These are phyloP conservation scores for Chlorella vulgaris DNA, from an alignment of 139 green algal genomes.

Conservation along the genomic window DNA sequence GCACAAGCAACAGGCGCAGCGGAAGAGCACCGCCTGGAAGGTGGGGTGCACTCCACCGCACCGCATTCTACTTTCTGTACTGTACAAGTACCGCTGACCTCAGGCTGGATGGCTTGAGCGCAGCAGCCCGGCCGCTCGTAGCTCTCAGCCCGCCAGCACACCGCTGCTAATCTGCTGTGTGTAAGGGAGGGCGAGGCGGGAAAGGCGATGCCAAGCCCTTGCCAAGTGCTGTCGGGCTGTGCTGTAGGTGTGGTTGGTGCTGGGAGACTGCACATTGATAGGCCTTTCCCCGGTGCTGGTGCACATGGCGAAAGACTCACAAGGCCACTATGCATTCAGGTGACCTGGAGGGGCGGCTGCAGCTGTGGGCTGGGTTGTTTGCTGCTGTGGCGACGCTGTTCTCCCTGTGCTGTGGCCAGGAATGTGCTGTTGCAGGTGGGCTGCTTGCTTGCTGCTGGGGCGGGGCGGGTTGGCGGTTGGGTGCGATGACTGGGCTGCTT, in stretches of 20 bases:
- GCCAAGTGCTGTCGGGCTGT: background rate
- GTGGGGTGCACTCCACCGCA: conserved; percentile 40
- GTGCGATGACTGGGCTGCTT: background rate
- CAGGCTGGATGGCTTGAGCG: background rate
- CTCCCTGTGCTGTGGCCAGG: background rate
- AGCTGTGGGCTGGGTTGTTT: background rate
- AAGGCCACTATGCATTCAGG: conserved; percentile 86
- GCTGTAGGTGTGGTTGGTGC: conserved; percentile 73
- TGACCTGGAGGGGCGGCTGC: background rate
- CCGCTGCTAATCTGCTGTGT: background rate
- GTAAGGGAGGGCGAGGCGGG: too few relatives aligned
- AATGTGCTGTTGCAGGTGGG: background rate
- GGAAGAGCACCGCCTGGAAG: conserved; percentile 21
- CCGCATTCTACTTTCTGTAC: background rate
- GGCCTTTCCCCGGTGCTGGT: conserved; percentile 81
- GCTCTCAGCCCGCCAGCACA: too few relatives aligned
- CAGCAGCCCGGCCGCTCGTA: background rate
- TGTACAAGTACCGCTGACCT: background rate
- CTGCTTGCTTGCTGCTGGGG: background rate
- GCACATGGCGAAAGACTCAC: conserved; percentile 88
- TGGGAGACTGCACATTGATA: conserved; percentile 84
- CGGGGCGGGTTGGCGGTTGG: background rate
- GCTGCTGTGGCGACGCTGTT: background rate
- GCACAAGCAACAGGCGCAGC: background rate
- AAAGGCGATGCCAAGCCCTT: too few relatives aligned